A percentile compares a stretch with the other conserved stretches of the same genome.
Evolutionary conservation across 2,329 filamentous ascomycete genomes (phyloP).

Genomic region (Aspergillus unguis): DNA sequence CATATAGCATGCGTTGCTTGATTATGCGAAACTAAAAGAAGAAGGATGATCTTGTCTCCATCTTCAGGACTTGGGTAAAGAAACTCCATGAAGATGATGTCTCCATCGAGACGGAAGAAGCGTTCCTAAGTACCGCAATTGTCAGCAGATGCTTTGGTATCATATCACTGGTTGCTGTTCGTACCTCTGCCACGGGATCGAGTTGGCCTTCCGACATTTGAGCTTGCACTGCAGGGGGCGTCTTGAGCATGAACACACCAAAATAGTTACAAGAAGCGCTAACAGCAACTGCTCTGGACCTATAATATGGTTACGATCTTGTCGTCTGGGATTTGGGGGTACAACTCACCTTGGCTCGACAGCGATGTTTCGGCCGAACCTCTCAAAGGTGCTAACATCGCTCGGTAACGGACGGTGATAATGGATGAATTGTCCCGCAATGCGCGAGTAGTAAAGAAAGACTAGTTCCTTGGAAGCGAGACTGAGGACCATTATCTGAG

Average conservation of each 20-base stretch:
- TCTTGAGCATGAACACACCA: conserved; percentile 66
- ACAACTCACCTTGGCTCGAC: conserved; percentile 70
- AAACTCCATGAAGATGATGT: conserved; percentile 86
- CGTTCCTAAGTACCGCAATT: conserved; percentile 36
- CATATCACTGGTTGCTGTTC: conserved; percentile 8
- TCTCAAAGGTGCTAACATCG: conserved; percentile 51
- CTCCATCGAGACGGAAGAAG: conserved; percentile 59
- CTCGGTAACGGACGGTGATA: conserved; percentile 59
- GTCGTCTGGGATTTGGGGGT: not conserved
- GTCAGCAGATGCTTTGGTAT: conserved; percentile 14
- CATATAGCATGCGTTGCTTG: conserved; percentile 48
- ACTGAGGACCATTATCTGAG: conserved; percentile 76
- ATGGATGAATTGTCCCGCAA: conserved; percentile 57
- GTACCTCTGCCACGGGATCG: conserved; percentile 58
- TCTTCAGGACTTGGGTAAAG: conserved; percentile 68
- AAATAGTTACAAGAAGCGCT: conserved; percentile 69
- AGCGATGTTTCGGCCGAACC: conserved; percentile 65
- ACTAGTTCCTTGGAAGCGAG: conserved; percentile 70
- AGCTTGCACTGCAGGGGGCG: conserved; percentile 50
- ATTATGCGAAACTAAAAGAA: conserved; percentile 56
- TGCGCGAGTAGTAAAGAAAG: conserved; percentile 66
- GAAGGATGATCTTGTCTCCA: conserved; percentile 68
- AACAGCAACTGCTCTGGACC: conserved; percentile 60
- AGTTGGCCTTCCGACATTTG: conserved; percentile 52
- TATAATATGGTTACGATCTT: conserved; percentile 19